These are phyloP conservation scores for Agaricus sinodeliciosus DNA, from an alignment of 768 basidiomycete species.

Conservation along the genomic window DNA sequence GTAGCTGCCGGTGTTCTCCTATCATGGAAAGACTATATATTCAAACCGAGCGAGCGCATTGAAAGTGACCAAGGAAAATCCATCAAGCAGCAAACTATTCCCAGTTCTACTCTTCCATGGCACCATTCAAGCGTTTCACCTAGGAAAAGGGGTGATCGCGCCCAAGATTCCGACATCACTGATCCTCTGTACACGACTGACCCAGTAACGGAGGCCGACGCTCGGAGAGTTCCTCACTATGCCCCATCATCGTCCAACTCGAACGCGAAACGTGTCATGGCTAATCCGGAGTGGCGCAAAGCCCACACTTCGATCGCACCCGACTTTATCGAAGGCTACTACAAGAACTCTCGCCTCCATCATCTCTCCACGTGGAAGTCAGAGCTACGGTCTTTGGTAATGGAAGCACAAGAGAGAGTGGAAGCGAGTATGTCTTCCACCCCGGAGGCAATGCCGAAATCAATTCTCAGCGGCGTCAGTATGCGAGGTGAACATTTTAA, in stretches of 20 bases:
- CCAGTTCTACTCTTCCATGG: neutral
- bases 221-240: constrained; percentile 52
- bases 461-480: constrained; percentile 26
- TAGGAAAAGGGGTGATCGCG: neutral
- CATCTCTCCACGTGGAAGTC: constrained; percentile 90
- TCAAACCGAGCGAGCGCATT: constrained; percentile 38
- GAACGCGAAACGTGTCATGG: constrained; percentile 72
- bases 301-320: constrained; percentile 83
- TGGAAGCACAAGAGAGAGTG: constrained; percentile 68
- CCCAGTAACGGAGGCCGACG: constrained; percentile 33
- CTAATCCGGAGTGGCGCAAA: constrained; percentile 77
- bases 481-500: constrained; percentile 48
- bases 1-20: constrained; percentile 58
- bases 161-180: constrained; percentile 6
- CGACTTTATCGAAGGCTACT: constrained; percentile 82
- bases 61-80: constrained; percentile 45
- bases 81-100: constrained; percentile 29
- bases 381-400: constrained; percentile 75
- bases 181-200: constrained; percentile 33
- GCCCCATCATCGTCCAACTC: constrained; percentile 65
- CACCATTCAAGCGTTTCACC: neutral
- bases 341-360: constrained; percentile 86
- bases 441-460: constrained; percentile 11
- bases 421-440: constrained; percentile 28
- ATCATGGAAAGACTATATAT: constrained; percentile 76